These are phyloP conservation scores for Psilocybe azurescens DNA, from an alignment of 768 basidiomycete genomes.

Conservation along the genomic window DNA sequence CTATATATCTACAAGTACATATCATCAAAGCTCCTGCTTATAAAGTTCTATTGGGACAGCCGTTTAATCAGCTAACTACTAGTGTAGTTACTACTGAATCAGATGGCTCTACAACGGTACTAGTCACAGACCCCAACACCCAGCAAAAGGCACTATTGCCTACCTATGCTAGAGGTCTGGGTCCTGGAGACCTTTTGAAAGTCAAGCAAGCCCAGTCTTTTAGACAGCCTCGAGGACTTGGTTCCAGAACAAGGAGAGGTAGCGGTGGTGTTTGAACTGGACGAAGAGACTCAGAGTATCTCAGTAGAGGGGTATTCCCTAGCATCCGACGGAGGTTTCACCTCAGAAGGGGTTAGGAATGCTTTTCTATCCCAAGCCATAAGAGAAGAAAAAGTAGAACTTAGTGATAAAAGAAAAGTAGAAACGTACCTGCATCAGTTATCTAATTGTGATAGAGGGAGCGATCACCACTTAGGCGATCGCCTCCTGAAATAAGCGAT, in stretches of 20 bases:
- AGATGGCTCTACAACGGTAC: slow-evolving; percentile 24
- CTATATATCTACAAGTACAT: slow-evolving; percentile 33
- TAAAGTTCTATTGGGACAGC: slow-evolving; percentile 32
- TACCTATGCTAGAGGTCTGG: neutral
- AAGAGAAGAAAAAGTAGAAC: no score
- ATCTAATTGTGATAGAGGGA: no score
- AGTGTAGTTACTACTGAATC: slow-evolving; percentile 20
- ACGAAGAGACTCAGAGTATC: neutral
- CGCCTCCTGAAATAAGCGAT: no score
- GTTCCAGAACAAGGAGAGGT: slow-evolving; percentile 18
- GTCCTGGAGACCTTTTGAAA: neutral
- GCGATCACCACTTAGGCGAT: no score
- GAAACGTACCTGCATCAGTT: no score
- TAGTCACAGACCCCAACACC: slow-evolving; percentile 31
- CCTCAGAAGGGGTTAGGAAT: neutral
- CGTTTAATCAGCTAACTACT: slow-evolving; percentile 33
- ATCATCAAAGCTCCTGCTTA: slow-evolving; percentile 30
- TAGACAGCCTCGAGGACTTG: slow-evolving; percentile 23
- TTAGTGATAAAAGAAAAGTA: no score
- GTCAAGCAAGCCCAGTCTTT: slow-evolving; percentile 2
- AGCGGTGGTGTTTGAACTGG: slow-evolving; percentile 4
- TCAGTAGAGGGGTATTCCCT: neutral
- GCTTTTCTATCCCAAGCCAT: no score
- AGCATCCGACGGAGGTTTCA: neutral
- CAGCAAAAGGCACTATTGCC: slow-evolving; percentile 10